phyloP scores from a whole-genome alignment of 768 basidiomycete species.

The Panellus pusillus region DNA sequence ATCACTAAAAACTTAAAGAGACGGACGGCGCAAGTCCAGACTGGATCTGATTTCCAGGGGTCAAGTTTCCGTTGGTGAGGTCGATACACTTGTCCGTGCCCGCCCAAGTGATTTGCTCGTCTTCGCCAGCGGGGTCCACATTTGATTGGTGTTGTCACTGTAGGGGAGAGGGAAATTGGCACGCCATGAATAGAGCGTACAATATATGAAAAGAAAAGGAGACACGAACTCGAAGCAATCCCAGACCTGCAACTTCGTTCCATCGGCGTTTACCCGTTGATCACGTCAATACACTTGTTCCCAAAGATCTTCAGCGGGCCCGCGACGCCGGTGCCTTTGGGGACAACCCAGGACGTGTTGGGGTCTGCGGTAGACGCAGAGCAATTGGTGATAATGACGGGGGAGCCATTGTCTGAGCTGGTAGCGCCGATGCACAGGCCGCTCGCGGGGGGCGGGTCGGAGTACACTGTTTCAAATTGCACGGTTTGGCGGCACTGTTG shows the following conservation, averaged over 20 bases:
- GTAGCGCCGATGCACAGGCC: conserved; percentile 1
- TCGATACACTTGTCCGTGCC: conserved; percentile 16
- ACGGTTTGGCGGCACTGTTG: conserved; percentile 6
- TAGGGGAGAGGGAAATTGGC: no score
- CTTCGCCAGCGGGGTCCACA: conserved; percentile 11
- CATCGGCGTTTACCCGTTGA: no score
- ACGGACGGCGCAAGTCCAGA: conserved; percentile 13
- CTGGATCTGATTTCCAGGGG: conserved; percentile 10
- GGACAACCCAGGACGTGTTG: conserved; percentile 9
- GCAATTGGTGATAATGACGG: conserved; percentile 8
- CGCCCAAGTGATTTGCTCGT: conserved; percentile 8
- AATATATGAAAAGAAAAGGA: not conserved
- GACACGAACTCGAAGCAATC: not conserved
- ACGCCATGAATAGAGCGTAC: no score
- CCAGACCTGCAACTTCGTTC: no score
- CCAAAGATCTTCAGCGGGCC: conserved; percentile 13
- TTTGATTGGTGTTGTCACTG: conserved; percentile 4
- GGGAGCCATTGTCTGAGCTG: conserved; percentile 7
- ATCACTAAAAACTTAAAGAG: no score
- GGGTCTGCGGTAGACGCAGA: not conserved
- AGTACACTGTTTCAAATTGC: not conserved
- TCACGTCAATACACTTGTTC: conserved; percentile 17
- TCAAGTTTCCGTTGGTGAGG: conserved; percentile 8
- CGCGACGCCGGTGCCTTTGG: not conserved
- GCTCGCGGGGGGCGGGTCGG: not conserved